Percentiles rank a stretch among this genome's conserved stretches.
Conservation (phyloP, 208 protist genomes). For the Strigomonas culicis region DNA sequence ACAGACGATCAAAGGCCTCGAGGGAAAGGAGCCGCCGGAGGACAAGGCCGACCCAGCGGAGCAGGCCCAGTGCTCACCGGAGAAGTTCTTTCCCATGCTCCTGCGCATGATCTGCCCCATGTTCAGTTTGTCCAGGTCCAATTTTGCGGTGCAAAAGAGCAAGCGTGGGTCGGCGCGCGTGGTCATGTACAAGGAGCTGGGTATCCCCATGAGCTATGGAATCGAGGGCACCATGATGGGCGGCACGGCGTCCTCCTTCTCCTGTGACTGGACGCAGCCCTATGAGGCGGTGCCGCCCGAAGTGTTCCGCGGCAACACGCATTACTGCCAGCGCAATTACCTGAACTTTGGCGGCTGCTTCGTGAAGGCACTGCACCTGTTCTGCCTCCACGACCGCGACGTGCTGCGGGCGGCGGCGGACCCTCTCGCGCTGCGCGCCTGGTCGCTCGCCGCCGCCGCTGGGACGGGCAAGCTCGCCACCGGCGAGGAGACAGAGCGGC, state of each 20-base stretch:
- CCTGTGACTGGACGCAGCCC: conserved; percentile 7
- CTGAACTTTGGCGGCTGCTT: conserved; percentile 17
- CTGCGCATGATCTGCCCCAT: conserved; percentile 47
- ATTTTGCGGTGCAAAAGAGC: conserved; percentile 85
- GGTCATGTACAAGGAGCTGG: conserved; percentile 89
- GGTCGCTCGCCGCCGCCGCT: neutral
- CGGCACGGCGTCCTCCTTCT: conserved; percentile 23
- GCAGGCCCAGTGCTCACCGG: conserved; percentile 14
- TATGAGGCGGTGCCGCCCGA: neutral
- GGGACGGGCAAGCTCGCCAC: neutral
- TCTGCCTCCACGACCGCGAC: conserved; percentile 9
- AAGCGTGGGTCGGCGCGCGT: conserved; percentile 90
- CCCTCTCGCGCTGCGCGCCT: neutral
- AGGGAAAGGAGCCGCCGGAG: neutral
- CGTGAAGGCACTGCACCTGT: conserved; percentile 6
- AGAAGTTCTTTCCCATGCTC: conserved; percentile 76
- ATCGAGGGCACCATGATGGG: conserved; percentile 94
- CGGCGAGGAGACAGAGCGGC: neutral
- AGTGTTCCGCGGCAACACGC: neutral
- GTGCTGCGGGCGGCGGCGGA: neutral
- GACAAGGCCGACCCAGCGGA: conserved; percentile 1
- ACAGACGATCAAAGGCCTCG: conserved; percentile 14
- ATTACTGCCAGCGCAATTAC: conserved; percentile 24
- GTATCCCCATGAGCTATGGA: conserved; percentile 93
- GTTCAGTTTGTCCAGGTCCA: conserved; percentile 73